These are phyloP conservation scores for Backusella morwellensis DNA, from an alignment of 192 early-diverging fungal species.

Conservation along the genomic window DNA sequence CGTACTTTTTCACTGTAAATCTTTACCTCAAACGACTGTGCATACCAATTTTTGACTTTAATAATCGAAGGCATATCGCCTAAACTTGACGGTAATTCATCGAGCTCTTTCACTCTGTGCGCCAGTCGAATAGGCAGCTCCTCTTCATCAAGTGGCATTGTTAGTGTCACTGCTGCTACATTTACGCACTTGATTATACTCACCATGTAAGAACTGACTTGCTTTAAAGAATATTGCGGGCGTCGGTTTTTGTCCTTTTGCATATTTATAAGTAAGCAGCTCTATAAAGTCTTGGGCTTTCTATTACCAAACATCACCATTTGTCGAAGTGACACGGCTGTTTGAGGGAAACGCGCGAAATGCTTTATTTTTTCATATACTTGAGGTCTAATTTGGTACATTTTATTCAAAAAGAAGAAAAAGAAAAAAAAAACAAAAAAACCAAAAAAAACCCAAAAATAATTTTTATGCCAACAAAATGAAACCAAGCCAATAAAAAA, in stretches of 20 bases:
- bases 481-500: too few relatives aligned
- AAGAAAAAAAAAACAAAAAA: background rate
- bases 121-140: slow-evolving; percentile 93
- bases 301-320: slow-evolving; percentile 92
- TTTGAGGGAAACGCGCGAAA: slow-evolving; percentile 86
- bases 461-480: too few relatives aligned
- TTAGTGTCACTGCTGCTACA: background rate
- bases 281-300: background rate
- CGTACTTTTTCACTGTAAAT: background rate
- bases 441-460: background rate
- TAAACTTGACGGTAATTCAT: slow-evolving; percentile 82
- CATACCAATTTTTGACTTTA: slow-evolving; percentile 93
- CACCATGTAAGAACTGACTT: slow-evolving; percentile 70
- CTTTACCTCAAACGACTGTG: slow-evolving; percentile 78
- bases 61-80: slow-evolving; percentile 88
- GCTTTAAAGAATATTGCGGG: slow-evolving; percentile 72
- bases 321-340: slow-evolving; percentile 87
- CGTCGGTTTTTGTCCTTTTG: slow-evolving; percentile 63
- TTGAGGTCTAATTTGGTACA: slow-evolving; percentile 54
- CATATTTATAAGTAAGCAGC: slow-evolving; percentile 1
- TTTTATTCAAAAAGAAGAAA: background rate
- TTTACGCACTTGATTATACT: background rate
- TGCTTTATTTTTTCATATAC: slow-evolving; percentile 73
- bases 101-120: slow-evolving; percentile 92
- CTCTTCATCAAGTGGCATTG: slow-evolving; percentile 35